Evolutionary conservation across 768 basidiomycete genomes (phyloP).

Genomic region (Paxillus involutus): DNA sequence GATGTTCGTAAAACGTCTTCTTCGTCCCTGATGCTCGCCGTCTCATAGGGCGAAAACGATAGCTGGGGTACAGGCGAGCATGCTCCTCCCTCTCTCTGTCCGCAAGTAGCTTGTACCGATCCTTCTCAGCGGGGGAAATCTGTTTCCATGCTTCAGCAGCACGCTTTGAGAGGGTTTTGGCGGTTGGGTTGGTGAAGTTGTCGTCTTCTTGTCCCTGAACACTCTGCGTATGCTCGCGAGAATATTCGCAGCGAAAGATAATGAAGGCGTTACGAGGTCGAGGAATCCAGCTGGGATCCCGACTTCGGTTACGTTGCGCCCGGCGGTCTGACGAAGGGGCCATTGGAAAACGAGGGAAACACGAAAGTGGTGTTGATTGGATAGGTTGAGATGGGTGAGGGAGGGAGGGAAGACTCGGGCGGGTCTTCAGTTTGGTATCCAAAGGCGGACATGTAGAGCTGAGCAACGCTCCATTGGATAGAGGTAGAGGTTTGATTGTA

Average conservation of each 20-base stretch:
- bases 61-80: conserved; percentile 55
- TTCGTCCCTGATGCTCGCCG: conserved; percentile 25
- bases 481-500: conserved; percentile 3
- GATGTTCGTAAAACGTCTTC: conserved; percentile 16
- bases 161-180: conserved; percentile 70
- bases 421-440: neutral
- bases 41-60: conserved; percentile 61
- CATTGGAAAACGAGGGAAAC: conserved; percentile 4
- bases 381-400: neutral
- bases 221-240: conserved; percentile 42
- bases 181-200: conserved; percentile 20
- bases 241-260: conserved; percentile 69
- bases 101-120: conserved; percentile 53
- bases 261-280: conserved; percentile 73
- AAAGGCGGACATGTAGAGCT: conserved; percentile 17
- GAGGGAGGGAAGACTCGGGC: neutral
- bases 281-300: conserved; percentile 59
- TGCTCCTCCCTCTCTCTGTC: conserved; percentile 58
- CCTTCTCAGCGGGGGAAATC: conserved; percentile 46
- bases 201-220: conserved; percentile 33
- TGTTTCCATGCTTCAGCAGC: conserved; percentile 76
- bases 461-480: conserved; percentile 1
- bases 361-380: neutral
- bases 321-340: conserved; percentile 41
- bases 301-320: conserved; percentile 38